Percentiles rank a stretch among this genome's conserved stretches.
Evolutionary conservation across 805 yeast species (phyloP).

Genomic region (Suhomyces prunicola): DNA sequence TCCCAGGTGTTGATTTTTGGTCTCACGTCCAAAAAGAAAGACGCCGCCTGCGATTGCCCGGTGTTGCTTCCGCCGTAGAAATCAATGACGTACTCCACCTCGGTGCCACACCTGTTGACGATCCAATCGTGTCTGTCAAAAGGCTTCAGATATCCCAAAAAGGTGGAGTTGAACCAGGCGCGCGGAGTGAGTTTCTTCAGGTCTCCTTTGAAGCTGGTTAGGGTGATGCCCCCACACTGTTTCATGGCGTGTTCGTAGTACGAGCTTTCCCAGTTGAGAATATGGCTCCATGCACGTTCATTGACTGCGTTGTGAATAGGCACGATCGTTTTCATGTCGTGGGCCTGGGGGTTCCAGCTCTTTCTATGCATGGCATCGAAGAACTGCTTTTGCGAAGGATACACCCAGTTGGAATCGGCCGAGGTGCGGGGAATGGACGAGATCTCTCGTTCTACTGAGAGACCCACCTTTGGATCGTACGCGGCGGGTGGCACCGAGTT

Average conservation of each 20-base stretch:
- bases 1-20: slow-evolving; percentile 84
- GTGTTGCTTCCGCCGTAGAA: slow-evolving; percentile 52
- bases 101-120: slow-evolving; percentile 77
- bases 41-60: slow-evolving; percentile 33
- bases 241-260: slow-evolving; percentile 45
- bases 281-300: slow-evolving; percentile 88
- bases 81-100: slow-evolving; percentile 88
- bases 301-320: slow-evolving; percentile 94
- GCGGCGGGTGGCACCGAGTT: slow-evolving; percentile 12
- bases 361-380: slow-evolving; percentile 92
- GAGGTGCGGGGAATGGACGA: slow-evolving; percentile 81
- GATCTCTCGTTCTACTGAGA: slow-evolving; percentile 70
- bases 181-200: slow-evolving; percentile 82
- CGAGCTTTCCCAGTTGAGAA: slow-evolving; percentile 73
- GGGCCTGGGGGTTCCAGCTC: slow-evolving; percentile 76
- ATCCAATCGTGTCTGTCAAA: slow-evolving; percentile 98
- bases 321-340: slow-evolving; percentile 85
- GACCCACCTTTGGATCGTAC: slow-evolving; percentile 18
- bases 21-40: slow-evolving; percentile 82
- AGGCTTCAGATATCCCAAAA: slow-evolving; percentile 72
- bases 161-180: slow-evolving; percentile 63
- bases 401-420: slow-evolving; percentile 72
- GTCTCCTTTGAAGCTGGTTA: slow-evolving; percentile 88
- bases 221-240: slow-evolving; percentile 77
- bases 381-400: slow-evolving; percentile 94